Base-by-base conservation (phyloP, 345 rosid species). In the Murraya paniculata region DNA sequence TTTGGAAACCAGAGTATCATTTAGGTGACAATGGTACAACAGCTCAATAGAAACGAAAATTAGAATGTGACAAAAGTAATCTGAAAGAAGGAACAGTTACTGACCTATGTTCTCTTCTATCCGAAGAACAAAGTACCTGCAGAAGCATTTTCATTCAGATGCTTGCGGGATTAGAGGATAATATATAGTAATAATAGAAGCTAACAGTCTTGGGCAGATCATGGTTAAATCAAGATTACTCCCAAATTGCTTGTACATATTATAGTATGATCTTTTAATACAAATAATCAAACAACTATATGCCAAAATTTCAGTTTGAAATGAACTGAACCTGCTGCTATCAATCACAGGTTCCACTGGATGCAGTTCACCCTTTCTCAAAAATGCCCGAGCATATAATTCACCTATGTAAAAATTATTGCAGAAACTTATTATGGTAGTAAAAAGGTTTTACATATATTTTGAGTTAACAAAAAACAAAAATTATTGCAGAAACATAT, bases 101-200 rank as follows among this genome's bases (percentile, higher is more conserved):
- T 87, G 79, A 96, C 99, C 96, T n/a, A 97, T 91, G 70, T 83
- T 87, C 88, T 97, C 99, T 88, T 94, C 99, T 83, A 97, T 83
- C 72, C 98, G 97, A 81, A 97, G 97, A 78, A 97, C 99, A 89
- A 97, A 97, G 81, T 97, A 97, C 88, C 99, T 97, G 92, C 93
- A 90, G 74, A 87, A 81, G 75, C 27, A 4, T 3, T 64, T 45
- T 19, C 74, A 61, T 62, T 79, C 45, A 80, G 79, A 62, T 38
- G 80, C 53, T 71, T 71, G 77, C 57, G 38, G 30, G 56, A 70
- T 53, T 36, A 50, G 62, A 55, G 11, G 9, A 27, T 59, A 21
- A 21, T 19, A 81, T 64, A 64, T 16, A 14, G 33, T 30, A 19
- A 64, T 64, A 56, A 33, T 64, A 56, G 50, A 22, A 72, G 61